Base-by-base conservation (phyloP, 139 green algal species). In the Chlorella sp. region DNA sequence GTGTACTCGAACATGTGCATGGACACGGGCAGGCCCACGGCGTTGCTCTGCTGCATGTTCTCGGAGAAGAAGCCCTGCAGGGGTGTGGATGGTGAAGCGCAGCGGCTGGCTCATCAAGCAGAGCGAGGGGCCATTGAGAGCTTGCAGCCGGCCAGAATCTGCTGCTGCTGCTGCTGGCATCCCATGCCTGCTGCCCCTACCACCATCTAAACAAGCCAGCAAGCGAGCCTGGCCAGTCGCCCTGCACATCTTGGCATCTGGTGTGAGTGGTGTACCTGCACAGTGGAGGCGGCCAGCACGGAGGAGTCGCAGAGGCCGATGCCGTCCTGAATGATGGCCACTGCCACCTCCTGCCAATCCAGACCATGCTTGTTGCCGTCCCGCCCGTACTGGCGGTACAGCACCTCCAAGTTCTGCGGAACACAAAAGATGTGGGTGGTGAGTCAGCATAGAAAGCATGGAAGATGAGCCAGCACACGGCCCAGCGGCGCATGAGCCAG, bases 1-100 rank as follows among this genome's bases (percentile, higher is more conserved):
- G 91, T 93, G 88, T 93, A 93, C 88, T 93, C 91, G 82, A 92
- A 93, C n/a, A 93, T 73, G 79, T 93, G 91, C 69, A 93, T 85
- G 73, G 77, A 89, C 5, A 68, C 66, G 36, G 91, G 88, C 40
- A 90, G 89, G 39, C 91, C 91, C 40, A 91, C 64, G 0, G 89
- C 91, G 14, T 90, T 61, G 19, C 83, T 73, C 80, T 93, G 91
- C 69, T 90, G 39, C 48, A 93, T 64, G 39, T 90, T 87, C 9
- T 88, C 87, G 14, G 91, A 93, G 75, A 86, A 93, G 64, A 92
- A 93, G 60, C 91, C 91, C 88, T 90, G 87, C 60, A 81, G 68
- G 37, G 64, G 0, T 48, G 14, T 36, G 80, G 80, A 11, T 1
- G 78, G 40, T 30, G 26, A 66, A 21, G 34, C 21, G 32, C 32